Conservation (phyloP, 2,329 filamentous ascomycete species). For the Epichloe scottii region DNA sequence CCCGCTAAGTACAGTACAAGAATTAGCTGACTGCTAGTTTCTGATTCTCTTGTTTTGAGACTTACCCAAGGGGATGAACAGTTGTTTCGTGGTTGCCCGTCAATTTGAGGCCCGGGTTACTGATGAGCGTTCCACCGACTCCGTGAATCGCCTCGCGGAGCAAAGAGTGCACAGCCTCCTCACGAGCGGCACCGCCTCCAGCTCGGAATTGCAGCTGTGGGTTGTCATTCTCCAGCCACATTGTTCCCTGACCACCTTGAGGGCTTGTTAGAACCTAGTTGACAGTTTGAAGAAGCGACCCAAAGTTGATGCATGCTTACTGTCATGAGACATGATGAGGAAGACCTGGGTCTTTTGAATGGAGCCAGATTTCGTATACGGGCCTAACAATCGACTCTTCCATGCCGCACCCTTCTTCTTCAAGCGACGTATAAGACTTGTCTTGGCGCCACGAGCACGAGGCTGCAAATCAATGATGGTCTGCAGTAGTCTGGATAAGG, state of each 20-base stretch:
- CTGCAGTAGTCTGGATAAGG: constrained; percentile 43
- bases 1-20: constrained; percentile 29
- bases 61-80: constrained; percentile 48
- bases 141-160: constrained; percentile 41
- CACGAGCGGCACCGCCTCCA: constrained; percentile 41
- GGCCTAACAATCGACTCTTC: constrained; percentile 44
- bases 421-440: neutral
- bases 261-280: neutral
- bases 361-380: constrained; percentile 42
- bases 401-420: constrained; percentile 7
- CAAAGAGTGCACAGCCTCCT: constrained; percentile 37
- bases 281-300: neutral
- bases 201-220: constrained; percentile 47
- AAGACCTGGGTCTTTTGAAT: constrained; percentile 50
- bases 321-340: constrained; percentile 55
- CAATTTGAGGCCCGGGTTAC: constrained; percentile 45
- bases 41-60: neutral
- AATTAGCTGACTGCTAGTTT: neutral
- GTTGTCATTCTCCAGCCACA: constrained; percentile 47
- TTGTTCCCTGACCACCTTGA: constrained; percentile 42
- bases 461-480: constrained; percentile 36
- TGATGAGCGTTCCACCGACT: constrained; percentile 47
- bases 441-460: constrained; percentile 23
- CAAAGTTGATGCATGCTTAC: constrained; percentile 16
- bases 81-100: constrained; percentile 46